Evolutionary conservation across 2,329 filamentous ascomycete genomes (phyloP), one percentile per base, ranked within the genome.

Genomic region (Sporothrix globosa): DNA sequence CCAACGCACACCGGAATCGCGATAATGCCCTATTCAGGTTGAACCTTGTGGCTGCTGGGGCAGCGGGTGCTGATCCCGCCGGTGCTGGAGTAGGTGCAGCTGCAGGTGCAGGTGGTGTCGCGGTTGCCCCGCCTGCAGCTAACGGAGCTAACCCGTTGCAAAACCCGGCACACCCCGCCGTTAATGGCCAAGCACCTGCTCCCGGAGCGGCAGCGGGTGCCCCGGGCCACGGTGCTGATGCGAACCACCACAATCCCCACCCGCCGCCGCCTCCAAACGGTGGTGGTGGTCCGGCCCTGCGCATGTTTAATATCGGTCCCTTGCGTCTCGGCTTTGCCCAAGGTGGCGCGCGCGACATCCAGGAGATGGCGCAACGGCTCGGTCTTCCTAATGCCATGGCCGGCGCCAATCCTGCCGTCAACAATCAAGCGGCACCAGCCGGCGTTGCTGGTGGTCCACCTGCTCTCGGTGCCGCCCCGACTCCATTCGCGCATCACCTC

Each of bases 271-370:
- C 58, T 4, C 30, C 67, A 14, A 66, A 78, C 74, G 71, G 79
- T 78, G 72, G 79, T 78, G 72, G 74, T n/a, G 70, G 69, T 63
- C 75, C 69, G 54, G 77, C 71, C 75, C 73, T 76, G 66, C 77
- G 76, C 34, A 79, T 80, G 76, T 80, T 81, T 72, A 79, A 80
- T 65, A 80, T 96, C 61, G 92, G 92, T 0, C 92, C 92, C 2
- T 82, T 96, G 44, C 84, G 91, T 39, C 82, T 96, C 27, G 92
- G 90, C 0, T 92, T 95, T 75, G 92, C 90, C n/a, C 89, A 92
- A 82, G 91, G 79, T 78, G 90, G 80, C 79, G 83, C 77, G 4
- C 82, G 85, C 24, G 87, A 92, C 71, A 84, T 92, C 46, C 85
- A 88, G 69, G 89, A 92, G 73, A 82, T 92, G 74, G 89, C 87